Percentiles rank a stretch among this genome's conserved stretches.
Evolutionary conservation across 1,139 yeast species (phyloP).

Genomic region (Suhomyces ambrosiae): DNA sequence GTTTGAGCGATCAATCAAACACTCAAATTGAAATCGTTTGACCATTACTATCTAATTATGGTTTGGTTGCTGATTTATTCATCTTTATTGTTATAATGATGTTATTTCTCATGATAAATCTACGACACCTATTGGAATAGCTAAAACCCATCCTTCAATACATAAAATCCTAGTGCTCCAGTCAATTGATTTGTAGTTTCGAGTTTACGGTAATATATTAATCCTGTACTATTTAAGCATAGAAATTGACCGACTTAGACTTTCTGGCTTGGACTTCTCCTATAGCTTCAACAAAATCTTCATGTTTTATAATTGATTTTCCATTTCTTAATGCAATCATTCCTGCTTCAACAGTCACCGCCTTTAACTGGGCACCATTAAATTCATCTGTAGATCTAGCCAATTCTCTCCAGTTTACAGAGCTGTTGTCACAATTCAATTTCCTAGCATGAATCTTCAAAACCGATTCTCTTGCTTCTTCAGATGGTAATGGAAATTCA

Average conservation of each 20-base stretch:
- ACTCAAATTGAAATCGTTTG: no score
- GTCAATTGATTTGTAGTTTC: no score
- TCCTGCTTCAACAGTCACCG: constrained; percentile 98
- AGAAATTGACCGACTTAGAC: constrained; percentile 90
- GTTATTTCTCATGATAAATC: no score
- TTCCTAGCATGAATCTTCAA: constrained; percentile 96
- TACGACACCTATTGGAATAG: no score
- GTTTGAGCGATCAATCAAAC: no score
- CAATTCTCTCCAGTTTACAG: constrained; percentile 96
- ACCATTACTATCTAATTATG: no score
- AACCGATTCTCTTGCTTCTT: constrained; percentile 95
- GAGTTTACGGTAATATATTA: not conserved
- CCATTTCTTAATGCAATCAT: constrained; percentile 98
- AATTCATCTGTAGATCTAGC: constrained; percentile 98
- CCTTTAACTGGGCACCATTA: constrained; percentile 97
- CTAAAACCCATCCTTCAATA: no score
- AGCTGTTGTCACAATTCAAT: constrained; percentile 83
- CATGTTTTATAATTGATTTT: constrained; percentile 88
- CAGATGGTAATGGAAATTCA: constrained; percentile 96
- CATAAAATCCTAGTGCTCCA: no score
- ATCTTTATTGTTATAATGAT: no score
- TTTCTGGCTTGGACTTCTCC: constrained; percentile 98
- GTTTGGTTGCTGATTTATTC: no score
- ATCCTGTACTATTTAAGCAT: constrained; percentile 56
- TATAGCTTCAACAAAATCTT: constrained; percentile 97